phyloP scores from a whole-genome alignment of 2,329 filamentous ascomycete species.

The Cucurbitaria berberidis region DNA sequence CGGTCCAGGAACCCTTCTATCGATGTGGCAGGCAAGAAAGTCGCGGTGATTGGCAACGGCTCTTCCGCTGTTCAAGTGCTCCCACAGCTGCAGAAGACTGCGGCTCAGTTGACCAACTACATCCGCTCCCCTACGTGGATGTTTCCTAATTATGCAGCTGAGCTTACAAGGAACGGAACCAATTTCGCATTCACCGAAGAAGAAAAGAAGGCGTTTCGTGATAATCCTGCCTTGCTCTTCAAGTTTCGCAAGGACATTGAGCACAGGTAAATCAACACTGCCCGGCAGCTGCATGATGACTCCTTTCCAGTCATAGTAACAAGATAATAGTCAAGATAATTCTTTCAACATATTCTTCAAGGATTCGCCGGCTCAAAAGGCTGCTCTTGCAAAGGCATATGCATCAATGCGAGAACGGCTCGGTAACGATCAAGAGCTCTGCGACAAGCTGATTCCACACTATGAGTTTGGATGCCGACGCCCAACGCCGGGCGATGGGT shows the following conservation, averaged over 20 bases:
- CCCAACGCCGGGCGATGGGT: not conserved
- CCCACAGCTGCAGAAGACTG: not conserved
- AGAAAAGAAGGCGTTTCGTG: not conserved
- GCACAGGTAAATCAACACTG: not conserved
- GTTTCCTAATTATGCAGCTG: not conserved
- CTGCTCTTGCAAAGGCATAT: no score
- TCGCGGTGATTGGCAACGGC: not conserved
- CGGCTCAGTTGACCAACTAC: not conserved
- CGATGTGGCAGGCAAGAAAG: not conserved
- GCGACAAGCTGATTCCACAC: not conserved
- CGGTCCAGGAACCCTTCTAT: no score
- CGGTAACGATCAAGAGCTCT: no score
- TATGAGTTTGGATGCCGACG: conserved; percentile 1
- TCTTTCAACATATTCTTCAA: not conserved
- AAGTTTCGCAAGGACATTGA: not conserved
- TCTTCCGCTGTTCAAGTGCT: not conserved
- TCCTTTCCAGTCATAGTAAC: not conserved
- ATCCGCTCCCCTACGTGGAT: not conserved
- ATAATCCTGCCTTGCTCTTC: not conserved
- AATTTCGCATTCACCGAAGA: not conserved
- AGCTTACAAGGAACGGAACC: not conserved
- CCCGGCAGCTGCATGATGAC: not conserved
- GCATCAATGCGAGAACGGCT: no score
- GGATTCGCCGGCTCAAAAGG: not conserved
- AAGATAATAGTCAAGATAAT: no score